Conservation (phyloP, 805 yeast species). For the Candida bentonensis region DNA sequence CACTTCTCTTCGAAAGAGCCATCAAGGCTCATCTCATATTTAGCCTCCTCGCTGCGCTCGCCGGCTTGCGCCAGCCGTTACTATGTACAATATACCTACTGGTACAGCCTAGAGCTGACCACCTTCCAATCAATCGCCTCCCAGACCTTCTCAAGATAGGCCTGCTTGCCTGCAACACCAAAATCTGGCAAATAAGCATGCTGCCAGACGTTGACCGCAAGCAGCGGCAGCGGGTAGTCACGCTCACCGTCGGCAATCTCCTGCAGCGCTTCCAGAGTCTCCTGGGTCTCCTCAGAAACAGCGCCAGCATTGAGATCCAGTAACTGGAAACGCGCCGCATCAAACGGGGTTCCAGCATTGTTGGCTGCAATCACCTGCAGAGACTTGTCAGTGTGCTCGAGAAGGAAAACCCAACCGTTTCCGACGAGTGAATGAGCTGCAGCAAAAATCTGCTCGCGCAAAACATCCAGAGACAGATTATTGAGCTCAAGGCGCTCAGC, state of each 20-base stretch:
- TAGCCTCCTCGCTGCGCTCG: too few relatives aligned
- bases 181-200: slow-evolving; percentile 75
- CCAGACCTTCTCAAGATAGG: slow-evolving; percentile 64
- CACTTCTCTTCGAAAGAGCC: too few relatives aligned
- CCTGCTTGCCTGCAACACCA: slow-evolving; percentile 59
- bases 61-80: too few relatives aligned
- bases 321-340: slow-evolving; percentile 43
- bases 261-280: slow-evolving; percentile 29
- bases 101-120: slow-evolving; percentile 14
- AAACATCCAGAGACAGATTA: slow-evolving; percentile 68
- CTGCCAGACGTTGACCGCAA: slow-evolving; percentile 80
- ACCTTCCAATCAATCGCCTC: slow-evolving; percentile 68
- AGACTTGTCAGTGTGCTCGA: slow-evolving; percentile 37
- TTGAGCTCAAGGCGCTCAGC: slow-evolving; percentile 35
- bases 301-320: slow-evolving; percentile 64
- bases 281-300: slow-evolving; percentile 38
- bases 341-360: slow-evolving; percentile 75
- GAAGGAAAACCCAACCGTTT: slow-evolving; percentile 84
- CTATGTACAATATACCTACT: slow-evolving; percentile 7
- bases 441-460: slow-evolving; percentile 52
- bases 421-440: slow-evolving; percentile 68
- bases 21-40: too few relatives aligned
- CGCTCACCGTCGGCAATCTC: slow-evolving; percentile 19
- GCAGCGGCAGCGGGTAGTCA: slow-evolving; percentile 41
- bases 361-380: slow-evolving; percentile 71